phyloP scores from a whole-genome alignment of 2,329 filamentous ascomycete genomes.

The Dendryphion nanum region DNA sequence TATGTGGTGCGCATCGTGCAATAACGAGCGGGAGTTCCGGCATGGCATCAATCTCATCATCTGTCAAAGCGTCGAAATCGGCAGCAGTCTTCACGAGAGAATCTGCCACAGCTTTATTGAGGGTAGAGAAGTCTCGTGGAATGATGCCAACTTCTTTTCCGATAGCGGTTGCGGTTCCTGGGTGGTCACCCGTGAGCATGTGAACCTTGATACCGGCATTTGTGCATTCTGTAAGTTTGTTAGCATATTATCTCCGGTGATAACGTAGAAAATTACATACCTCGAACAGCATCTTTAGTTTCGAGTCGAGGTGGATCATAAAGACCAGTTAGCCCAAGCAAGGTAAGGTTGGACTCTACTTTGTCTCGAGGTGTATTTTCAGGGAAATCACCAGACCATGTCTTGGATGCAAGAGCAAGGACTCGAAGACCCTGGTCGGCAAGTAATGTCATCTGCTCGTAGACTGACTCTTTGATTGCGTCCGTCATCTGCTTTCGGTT shows the following conservation, averaged over 20 bases:
- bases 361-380: slow-evolving; percentile 16
- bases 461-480: slow-evolving; percentile 10
- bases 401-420: slow-evolving; percentile 14
- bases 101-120: slow-evolving; percentile 19
- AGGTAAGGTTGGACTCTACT: slow-evolving; percentile 5
- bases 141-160: slow-evolving; percentile 46
- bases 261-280: background rate
- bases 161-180: slow-evolving; percentile 46
- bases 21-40: slow-evolving; percentile 36
- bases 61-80: slow-evolving; percentile 37
- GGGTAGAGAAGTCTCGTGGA: slow-evolving; percentile 42
- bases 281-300: slow-evolving; percentile 55
- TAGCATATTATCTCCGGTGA: background rate
- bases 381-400: slow-evolving; percentile 32
- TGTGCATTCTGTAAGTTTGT: slow-evolving; percentile 30
- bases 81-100: slow-evolving; percentile 19
- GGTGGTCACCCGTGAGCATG: slow-evolving; percentile 49
- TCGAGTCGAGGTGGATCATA: slow-evolving; percentile 80
- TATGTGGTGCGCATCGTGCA: slow-evolving; percentile 38
- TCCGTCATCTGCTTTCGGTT: slow-evolving; percentile 7
- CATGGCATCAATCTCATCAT: slow-evolving; percentile 36
- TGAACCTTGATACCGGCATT: slow-evolving; percentile 45
- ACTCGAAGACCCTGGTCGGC: slow-evolving; percentile 18
- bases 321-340: slow-evolving; percentile 70
- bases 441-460: slow-evolving; percentile 11